Evolutionary conservation across 1,139 yeast genomes (phyloP).

Genomic region (Geotrichum candidum): DNA sequence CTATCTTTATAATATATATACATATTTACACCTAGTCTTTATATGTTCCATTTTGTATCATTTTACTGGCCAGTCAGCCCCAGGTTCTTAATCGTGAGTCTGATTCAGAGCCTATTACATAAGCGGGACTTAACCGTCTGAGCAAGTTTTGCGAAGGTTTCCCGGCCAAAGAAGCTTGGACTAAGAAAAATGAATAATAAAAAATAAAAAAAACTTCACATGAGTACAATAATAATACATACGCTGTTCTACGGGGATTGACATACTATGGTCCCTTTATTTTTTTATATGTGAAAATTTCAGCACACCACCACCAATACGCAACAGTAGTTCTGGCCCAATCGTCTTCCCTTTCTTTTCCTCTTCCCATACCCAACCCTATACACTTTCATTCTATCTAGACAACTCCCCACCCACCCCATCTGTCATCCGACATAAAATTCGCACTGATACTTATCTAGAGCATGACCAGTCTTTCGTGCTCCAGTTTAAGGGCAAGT

Average conservation of each 20-base stretch:
- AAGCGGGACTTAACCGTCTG: neutral
- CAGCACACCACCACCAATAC: neutral
- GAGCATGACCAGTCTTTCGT: conserved; percentile 7
- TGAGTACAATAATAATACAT: no score
- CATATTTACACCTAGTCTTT: neutral
- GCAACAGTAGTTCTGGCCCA: neutral
- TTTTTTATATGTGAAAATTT: neutral
- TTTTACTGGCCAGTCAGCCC: neutral
- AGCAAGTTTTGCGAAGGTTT: neutral
- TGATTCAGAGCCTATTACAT: neutral
- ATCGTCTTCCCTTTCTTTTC: neutral
- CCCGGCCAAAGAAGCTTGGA: neutral
- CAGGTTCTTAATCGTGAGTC: neutral
- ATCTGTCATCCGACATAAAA: neutral
- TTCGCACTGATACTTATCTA: neutral
- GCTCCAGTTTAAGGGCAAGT: conserved; percentile 3
- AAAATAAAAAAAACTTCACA: neutral
- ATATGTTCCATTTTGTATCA: neutral
- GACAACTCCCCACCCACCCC: neutral
- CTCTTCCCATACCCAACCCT: neutral
- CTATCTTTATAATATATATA: no score
- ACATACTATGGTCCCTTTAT: no score
- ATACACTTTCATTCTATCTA: neutral
- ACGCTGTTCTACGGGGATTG: neutral
- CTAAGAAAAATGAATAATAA: no score